Evolutionary conservation across 129 eudicot species (phyloP), one percentile per base, ranked within the genome.

Genomic region (Daucus carota): DNA sequence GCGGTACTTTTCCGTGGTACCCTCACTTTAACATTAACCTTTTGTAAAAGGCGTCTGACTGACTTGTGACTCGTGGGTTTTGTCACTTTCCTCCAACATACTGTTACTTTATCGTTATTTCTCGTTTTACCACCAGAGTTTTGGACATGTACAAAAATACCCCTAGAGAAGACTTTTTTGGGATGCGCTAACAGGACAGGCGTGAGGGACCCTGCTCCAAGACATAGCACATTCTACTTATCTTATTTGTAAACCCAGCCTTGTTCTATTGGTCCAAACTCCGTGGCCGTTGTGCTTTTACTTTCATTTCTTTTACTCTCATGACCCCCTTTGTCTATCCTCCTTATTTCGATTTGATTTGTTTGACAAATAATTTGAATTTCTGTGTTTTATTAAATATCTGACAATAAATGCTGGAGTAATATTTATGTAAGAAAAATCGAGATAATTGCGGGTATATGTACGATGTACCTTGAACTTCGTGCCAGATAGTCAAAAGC

Each of bases 1-100:
- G 40, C 40, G 70, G 70, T 65, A 65, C 70, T 31, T 31, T 28
- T 65, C 70, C 70, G 70, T 65, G 70, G 70, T 65, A 65, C 70
- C 40, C 70, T 29, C 22, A 1, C 38, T 22, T 62, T 63, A 3
- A 29, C 40, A 29, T 63, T 63, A 0, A 28, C 13, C 70, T 63
- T 65, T 65, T 29, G 70, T 31, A 65, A 65, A 65, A 65, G 70
- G 34, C 3, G 1, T 1, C 31, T 54, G 29, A 8, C 65, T 50
- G 59, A 50, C 26, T 20, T 1, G 65, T 50, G 59, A 50, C 26
- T 20, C 4, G 65, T 57, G 65, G 24, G 31, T 57, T 57, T 57
- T n/a, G 65, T 57, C 65, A 57, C 31, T 24, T 57, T 57, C 16
- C 22, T 22, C 62, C 2, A 22, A 54, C 62, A 22, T 44, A 2